Percentiles rank a stretch among this genome's conserved stretches.
phyloP scores from a whole-genome alignment of 2,329 filamentous ascomycete genomes.

The Volutella citrinella region DNA sequence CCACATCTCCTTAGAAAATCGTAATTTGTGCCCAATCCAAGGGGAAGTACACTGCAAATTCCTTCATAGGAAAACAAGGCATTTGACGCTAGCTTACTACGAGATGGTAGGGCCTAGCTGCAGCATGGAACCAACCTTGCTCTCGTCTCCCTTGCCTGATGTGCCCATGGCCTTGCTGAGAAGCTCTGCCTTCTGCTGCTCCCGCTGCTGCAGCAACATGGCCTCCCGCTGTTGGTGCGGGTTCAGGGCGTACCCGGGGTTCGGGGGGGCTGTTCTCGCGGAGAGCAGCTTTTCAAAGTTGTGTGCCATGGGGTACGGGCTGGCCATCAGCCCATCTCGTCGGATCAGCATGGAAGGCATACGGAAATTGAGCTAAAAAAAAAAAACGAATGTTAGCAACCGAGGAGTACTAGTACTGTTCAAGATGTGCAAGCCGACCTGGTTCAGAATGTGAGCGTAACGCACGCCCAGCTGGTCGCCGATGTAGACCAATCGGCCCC shows the following conservation, averaged over 20 bases:
- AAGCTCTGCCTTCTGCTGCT: slow-evolving; percentile 41
- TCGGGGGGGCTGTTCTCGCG: slow-evolving; percentile 32
- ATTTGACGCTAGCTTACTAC: too few relatives aligned
- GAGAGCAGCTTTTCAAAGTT: slow-evolving; percentile 47
- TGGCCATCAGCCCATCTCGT: slow-evolving; percentile 47
- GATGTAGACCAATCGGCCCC: slow-evolving; percentile 53
- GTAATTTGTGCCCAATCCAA: too few relatives aligned
- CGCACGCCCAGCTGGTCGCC: slow-evolving; percentile 54
- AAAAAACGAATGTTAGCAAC: slow-evolving; percentile 2
- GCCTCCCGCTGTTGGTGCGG: slow-evolving; percentile 48
- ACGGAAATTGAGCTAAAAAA: slow-evolving; percentile 50
- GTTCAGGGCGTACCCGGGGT: slow-evolving; percentile 35
- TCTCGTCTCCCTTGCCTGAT: slow-evolving; percentile 34
- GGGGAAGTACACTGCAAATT: too few relatives aligned
- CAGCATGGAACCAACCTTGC: slow-evolving; percentile 38
- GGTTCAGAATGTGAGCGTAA: slow-evolving; percentile 53
- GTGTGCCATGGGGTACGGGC: slow-evolving; percentile 38
- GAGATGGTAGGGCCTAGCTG: too few relatives aligned
- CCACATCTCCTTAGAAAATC: too few relatives aligned
- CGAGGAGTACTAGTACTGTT: background rate
- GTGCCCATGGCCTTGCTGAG: slow-evolving; percentile 38
- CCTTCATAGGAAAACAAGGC: too few relatives aligned
- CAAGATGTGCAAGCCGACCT: slow-evolving; percentile 38
- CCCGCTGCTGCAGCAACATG: slow-evolving; percentile 43
- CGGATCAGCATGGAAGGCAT: slow-evolving; percentile 62